phyloP scores from a whole-genome alignment of 208 protist genomes.

The Endotrypanum monterogeii region DNA sequence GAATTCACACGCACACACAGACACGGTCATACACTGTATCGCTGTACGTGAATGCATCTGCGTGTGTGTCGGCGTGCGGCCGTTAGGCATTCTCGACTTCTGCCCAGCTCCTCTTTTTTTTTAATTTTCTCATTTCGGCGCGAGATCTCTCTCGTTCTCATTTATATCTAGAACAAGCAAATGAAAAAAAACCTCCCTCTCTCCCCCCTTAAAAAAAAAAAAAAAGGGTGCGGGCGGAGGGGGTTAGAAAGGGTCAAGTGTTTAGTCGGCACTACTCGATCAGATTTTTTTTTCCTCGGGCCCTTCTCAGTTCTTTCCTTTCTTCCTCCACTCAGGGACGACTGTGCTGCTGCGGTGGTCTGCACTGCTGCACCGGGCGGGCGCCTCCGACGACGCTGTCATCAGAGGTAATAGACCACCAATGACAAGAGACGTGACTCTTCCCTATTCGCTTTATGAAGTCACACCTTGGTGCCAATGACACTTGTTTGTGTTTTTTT shows the following conservation, averaged over 20 bases:
- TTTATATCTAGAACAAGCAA: constrained; percentile 5
- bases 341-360: background rate
- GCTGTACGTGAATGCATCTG: background rate
- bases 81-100: background rate
- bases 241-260: background rate
- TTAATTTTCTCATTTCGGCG: background rate
- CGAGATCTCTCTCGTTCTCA: constrained; percentile 2
- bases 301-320: background rate
- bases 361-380: background rate
- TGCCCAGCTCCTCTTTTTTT: constrained; percentile 7
- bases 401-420: background rate
- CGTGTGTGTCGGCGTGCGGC: background rate
- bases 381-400: background rate
- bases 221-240: background rate
- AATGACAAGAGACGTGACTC: too few species aligned
- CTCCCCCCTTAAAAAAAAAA: background rate
- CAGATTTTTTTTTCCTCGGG: background rate
- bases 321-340: background rate
- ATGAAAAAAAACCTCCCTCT: too few species aligned
- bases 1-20: constrained; percentile 1
- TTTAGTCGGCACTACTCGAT: background rate
- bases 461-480: background rate
- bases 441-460: background rate
- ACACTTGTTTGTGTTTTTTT: background rate
- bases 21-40: background rate